phyloP scores from a whole-genome alignment of 176 grass and related monocot species.

The Oryza brachyantha region DNA sequence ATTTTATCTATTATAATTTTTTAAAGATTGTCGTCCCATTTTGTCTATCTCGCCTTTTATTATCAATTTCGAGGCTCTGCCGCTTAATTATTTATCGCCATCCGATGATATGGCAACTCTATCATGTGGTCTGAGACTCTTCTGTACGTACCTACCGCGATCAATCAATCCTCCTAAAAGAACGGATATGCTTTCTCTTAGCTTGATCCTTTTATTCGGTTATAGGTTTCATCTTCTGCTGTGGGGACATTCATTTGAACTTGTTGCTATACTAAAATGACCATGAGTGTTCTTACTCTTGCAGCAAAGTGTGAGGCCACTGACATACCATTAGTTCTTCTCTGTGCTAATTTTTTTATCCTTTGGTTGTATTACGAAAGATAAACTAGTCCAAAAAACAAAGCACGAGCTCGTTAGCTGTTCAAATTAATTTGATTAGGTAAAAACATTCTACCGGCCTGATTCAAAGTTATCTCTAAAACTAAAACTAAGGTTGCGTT shows the following conservation, averaged over 20 bases:
- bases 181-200: neutral
- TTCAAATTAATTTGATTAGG: neutral
- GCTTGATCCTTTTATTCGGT: neutral
- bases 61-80: too few relatives aligned
- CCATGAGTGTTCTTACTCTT: neutral
- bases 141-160: neutral
- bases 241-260: neutral
- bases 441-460: neutral
- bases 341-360: neutral
- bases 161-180: neutral
- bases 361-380: neutral
- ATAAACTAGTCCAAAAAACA: neutral
- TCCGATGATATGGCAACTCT: neutral
- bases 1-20: too few relatives aligned
- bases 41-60: too few relatives aligned
- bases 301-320: neutral
- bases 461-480: neutral
- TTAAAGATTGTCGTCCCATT: too few relatives aligned
- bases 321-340: neutral
- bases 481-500: too few relatives aligned
- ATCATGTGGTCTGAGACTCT: neutral
- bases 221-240: neutral
- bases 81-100: neutral
- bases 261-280: neutral
- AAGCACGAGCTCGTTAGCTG: neutral